These are phyloP conservation scores for Craspedostauros australis DNA, from an alignment of 108 stramenopile genomes.

Conservation along the genomic window DNA sequence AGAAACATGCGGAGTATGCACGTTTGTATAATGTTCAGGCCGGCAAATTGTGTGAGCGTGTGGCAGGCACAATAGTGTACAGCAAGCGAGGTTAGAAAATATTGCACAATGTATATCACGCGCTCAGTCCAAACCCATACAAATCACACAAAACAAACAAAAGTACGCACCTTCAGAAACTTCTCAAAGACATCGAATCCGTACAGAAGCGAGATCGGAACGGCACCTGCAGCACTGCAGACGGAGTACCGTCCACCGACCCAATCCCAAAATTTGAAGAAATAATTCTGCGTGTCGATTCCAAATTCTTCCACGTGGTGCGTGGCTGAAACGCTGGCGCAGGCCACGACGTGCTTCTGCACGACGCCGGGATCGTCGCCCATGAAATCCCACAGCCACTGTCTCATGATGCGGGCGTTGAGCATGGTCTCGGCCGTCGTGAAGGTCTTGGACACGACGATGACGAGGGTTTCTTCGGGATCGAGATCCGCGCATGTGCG, in stretches of 20 bases:
- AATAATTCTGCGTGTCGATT: conserved; percentile 80
- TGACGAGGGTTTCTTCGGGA: conserved; percentile 87
- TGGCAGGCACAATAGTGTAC: too few relatives aligned
- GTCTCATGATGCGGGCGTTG: conserved; percentile 94
- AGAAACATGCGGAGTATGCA: neutral
- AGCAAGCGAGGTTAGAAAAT: too few relatives aligned
- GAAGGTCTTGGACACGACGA: conserved; percentile 99
- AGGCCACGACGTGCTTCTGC: conserved; percentile 95
- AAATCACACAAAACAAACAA: neutral
- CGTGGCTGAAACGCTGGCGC: conserved; percentile 63
- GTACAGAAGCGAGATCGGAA: conserved; percentile 90
- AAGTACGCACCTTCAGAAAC: conserved; percentile 70
- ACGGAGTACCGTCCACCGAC: conserved; percentile 95
- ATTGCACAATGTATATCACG: too few relatives aligned
- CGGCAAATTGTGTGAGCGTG: neutral
- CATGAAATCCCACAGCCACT: conserved; percentile 97
- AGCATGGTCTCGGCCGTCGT: conserved; percentile 99
- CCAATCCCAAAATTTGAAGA: conserved; percentile 97
- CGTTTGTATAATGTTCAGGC: neutral
- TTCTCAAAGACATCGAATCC: conserved; percentile 91
- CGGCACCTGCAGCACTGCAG: conserved; percentile 88
- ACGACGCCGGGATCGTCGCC: conserved; percentile 88
- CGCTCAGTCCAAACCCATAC: too few relatives aligned
- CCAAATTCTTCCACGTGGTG: conserved; percentile 85
- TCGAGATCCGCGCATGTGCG: conserved; percentile 89